A percentile compares a stretch with the other conserved stretches of the same genome.
phyloP scores from a whole-genome alignment of 2,329 filamentous ascomycete genomes.

The Fusarium keratoplasticum region DNA sequence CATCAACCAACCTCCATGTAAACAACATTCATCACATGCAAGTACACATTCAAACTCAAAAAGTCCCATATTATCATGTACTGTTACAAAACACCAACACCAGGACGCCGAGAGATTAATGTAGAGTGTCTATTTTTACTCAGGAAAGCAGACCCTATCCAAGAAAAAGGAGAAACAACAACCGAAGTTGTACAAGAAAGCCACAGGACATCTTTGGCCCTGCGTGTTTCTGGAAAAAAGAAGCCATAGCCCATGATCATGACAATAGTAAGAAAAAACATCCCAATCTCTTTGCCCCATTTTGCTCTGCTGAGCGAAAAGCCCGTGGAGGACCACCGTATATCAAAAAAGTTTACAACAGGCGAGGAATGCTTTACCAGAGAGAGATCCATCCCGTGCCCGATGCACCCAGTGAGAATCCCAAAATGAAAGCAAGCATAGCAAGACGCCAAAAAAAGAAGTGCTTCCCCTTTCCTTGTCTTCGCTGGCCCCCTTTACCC shows the following conservation, averaged over 20 bases:
- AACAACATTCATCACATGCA: neutral
- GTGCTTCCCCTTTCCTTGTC: slow-evolving; percentile 22
- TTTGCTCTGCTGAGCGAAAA: slow-evolving; percentile 9
- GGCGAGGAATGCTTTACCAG: slow-evolving; percentile 15
- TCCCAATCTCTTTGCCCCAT: slow-evolving; percentile 22
- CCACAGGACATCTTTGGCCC: slow-evolving; percentile 29
- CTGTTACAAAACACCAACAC: neutral
- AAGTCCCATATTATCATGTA: neutral
- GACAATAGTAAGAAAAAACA: slow-evolving; percentile 23
- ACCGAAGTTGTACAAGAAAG: slow-evolving; percentile 34
- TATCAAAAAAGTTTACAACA: slow-evolving; percentile 32
- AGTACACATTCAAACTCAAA: neutral
- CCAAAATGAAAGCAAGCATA: slow-evolving; percentile 13
- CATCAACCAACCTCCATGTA: neutral
- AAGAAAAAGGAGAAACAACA: slow-evolving; percentile 34
- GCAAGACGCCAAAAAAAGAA: slow-evolving; percentile 32
- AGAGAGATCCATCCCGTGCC: slow-evolving; percentile 12
- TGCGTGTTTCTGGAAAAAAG: slow-evolving; percentile 35
- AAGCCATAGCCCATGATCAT: slow-evolving; percentile 45
- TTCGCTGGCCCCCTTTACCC: slow-evolving; percentile 21
- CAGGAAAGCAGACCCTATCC: slow-evolving; percentile 41
- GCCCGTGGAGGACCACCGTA: slow-evolving; percentile 15
- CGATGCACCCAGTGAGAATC: slow-evolving; percentile 10
- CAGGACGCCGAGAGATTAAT: slow-evolving; percentile 2
- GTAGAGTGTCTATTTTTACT: slow-evolving; percentile 36